These are phyloP conservation scores for Petrea volubilis DNA, from an alignment of 257 asterid genomes.

Conservation along the genomic window DNA sequence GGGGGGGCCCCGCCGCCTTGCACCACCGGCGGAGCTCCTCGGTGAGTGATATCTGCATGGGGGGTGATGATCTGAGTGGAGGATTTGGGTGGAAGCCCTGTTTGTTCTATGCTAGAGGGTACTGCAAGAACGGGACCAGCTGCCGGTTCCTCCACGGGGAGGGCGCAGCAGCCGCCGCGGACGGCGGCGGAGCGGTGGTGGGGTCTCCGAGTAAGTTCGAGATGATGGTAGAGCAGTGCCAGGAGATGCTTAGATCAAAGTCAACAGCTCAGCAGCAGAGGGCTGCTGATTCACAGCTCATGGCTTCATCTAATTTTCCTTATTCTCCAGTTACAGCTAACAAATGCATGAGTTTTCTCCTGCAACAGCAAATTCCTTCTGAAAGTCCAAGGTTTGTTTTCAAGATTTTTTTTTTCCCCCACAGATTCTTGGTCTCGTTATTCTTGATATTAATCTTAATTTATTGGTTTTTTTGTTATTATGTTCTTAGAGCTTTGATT, in stretches of 20 bases:
- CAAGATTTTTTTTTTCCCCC: not conserved
- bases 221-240: conserved; percentile 66
- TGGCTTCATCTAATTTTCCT: conserved; percentile 42
- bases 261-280: conserved; percentile 41
- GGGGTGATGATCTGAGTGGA: conserved; percentile 42
- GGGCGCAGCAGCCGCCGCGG: conserved; percentile 24
- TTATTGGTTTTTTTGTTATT: no score
- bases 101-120: conserved; percentile 68
- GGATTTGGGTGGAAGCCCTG: conserved; percentile 76
- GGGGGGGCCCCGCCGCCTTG: conserved; percentile 32
- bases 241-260: conserved; percentile 53
- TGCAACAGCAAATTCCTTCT: conserved; percentile 49
- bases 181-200: conserved; percentile 33
- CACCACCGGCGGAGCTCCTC: conserved; percentile 70
- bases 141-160: conserved; percentile 71
- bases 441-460: not conserved
- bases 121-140: conserved; percentile 65
- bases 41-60: conserved; percentile 53
- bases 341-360: conserved; percentile 55
- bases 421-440: not conserved
- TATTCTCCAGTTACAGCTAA: conserved; percentile 42
- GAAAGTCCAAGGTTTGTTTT: conserved; percentile 55
- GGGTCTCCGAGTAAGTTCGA: conserved; percentile 58
- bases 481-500: conserved; percentile 39
- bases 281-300: conserved; percentile 35